Conservation (phyloP, 2,329 filamentous ascomycete species). For the Cladobotryum mycophilum region DNA sequence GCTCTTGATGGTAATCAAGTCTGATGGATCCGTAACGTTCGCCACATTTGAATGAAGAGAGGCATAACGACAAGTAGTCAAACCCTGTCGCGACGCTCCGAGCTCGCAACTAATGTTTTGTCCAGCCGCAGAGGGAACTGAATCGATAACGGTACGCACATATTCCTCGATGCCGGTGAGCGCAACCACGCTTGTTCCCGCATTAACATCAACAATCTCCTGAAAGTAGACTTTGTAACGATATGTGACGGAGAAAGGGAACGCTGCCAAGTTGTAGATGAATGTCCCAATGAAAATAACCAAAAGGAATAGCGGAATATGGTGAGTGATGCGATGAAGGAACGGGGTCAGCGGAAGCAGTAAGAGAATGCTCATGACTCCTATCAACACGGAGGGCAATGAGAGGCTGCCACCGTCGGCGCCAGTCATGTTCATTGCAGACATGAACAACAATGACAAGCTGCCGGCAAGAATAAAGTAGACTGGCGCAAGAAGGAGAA, state of each 20-base stretch:
- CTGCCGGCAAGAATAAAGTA: slow-evolving; percentile 72
- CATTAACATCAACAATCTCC: slow-evolving; percentile 72
- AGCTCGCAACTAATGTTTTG: slow-evolving; percentile 49
- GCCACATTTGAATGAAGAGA: slow-evolving; percentile 54
- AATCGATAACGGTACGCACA: slow-evolving; percentile 57
- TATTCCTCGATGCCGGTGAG: slow-evolving; percentile 64
- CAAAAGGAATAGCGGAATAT: slow-evolving; percentile 72
- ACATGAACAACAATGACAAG: slow-evolving; percentile 64
- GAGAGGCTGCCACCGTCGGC: slow-evolving; percentile 73
- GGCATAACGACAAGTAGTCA: slow-evolving; percentile 64
- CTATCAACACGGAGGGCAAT: slow-evolving; percentile 64
- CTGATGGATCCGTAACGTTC: slow-evolving; percentile 37
- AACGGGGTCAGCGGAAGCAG: slow-evolving; percentile 76
- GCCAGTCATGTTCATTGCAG: slow-evolving; percentile 71
- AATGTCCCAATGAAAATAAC: slow-evolving; percentile 67
- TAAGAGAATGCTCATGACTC: slow-evolving; percentile 61
- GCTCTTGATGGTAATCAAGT: slow-evolving; percentile 57
- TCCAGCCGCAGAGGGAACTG: slow-evolving; percentile 65
- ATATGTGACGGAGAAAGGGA: slow-evolving; percentile 76
- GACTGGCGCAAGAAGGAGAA: slow-evolving; percentile 73
- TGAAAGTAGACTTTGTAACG: slow-evolving; percentile 84
- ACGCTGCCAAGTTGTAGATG: slow-evolving; percentile 79
- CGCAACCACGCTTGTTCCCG: slow-evolving; percentile 61
- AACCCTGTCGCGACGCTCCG: slow-evolving; percentile 29
- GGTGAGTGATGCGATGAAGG: slow-evolving; percentile 77